Percentiles rank a stretch among this genome's conserved stretches.
Evolutionary conservation across 306 rosid species (phyloP).

Genomic region (Medicago arabica): DNA sequence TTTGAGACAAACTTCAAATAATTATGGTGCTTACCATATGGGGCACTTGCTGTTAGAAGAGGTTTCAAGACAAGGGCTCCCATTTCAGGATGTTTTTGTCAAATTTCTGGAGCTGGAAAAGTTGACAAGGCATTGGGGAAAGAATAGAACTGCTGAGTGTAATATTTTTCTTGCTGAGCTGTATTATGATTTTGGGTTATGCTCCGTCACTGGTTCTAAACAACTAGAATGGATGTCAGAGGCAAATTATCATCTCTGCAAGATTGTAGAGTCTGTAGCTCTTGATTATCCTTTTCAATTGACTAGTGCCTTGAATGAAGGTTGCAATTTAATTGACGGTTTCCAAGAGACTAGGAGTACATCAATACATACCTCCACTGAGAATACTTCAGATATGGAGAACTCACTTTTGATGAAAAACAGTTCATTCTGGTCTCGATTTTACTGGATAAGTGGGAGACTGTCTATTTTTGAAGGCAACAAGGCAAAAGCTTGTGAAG

Average conservation of each 20-base stretch:
- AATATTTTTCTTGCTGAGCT: slow-evolving; percentile 86
- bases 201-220: slow-evolving; percentile 65
- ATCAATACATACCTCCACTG: slow-evolving; percentile 43
- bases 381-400: slow-evolving; percentile 45
- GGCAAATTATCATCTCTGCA: slow-evolving; percentile 88
- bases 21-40: slow-evolving; percentile 86
- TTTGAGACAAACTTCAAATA: slow-evolving; percentile 67
- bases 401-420: slow-evolving; percentile 53
- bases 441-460: slow-evolving; percentile 95
- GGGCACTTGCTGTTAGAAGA: slow-evolving; percentile 85
- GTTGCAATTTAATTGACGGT: slow-evolving; percentile 43
- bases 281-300: slow-evolving; percentile 68
- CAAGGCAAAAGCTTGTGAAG: slow-evolving; percentile 82
- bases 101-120: slow-evolving; percentile 92
- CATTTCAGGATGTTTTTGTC: slow-evolving; percentile 66
- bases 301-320: slow-evolving; percentile 51
- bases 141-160: slow-evolving; percentile 83
- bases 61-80: slow-evolving; percentile 64
- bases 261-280: slow-evolving; percentile 88
- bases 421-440: slow-evolving; percentile 78
- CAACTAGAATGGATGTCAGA: slow-evolving; percentile 74
- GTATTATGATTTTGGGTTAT: slow-evolving; percentile 77
- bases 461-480: slow-evolving; percentile 77
- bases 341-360: slow-evolving; percentile 50
- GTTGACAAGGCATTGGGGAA: slow-evolving; percentile 90